Percentiles rank a stretch among this genome's conserved stretches.
Conservation (phyloP, 1,284 basidiomycete genomes). For the Boletus smithii region DNA sequence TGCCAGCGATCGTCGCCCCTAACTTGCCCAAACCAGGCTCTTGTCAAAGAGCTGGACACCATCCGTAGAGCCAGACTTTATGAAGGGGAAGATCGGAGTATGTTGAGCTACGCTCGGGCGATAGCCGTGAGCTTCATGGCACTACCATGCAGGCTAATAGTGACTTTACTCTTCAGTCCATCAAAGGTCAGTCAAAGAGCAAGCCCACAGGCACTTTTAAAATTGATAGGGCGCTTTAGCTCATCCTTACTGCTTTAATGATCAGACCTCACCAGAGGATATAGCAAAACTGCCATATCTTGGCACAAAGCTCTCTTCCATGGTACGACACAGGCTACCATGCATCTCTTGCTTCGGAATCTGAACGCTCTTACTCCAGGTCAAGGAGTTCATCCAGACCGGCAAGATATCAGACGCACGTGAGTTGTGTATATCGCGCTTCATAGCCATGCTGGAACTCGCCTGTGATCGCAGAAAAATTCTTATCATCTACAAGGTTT, state of each 20-base stretch:
- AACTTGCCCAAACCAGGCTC: slow-evolving; percentile 59
- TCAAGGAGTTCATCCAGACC: slow-evolving; percentile 56
- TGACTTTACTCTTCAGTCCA: slow-evolving; percentile 36
- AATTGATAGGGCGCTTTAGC: slow-evolving; percentile 40
- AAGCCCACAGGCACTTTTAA: background rate
- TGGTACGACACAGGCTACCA: slow-evolving; percentile 40
- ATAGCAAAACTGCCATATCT: slow-evolving; percentile 55
- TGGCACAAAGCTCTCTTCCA: slow-evolving; percentile 56
- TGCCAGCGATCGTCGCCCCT: slow-evolving; percentile 62
- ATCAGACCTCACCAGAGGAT: slow-evolving; percentile 41
- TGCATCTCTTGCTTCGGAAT: background rate
- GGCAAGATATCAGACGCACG: slow-evolving; percentile 60
- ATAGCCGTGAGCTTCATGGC: slow-evolving; percentile 48
- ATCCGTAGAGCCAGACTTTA: slow-evolving; percentile 55
- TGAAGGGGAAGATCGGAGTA: slow-evolving; percentile 63
- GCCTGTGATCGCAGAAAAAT: slow-evolving; percentile 40
- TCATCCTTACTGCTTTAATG: slow-evolving; percentile 54
- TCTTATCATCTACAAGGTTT: slow-evolving; percentile 50
- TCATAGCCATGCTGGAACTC: background rate
- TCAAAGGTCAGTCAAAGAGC: slow-evolving; percentile 51
- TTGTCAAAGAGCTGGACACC: slow-evolving; percentile 56
- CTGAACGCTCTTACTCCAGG: slow-evolving; percentile 36
- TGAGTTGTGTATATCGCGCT: slow-evolving; percentile 31
- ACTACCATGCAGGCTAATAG: background rate
- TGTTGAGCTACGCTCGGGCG: slow-evolving; percentile 63